These are phyloP conservation scores for Ascochyta koolunga DNA, from an alignment of 2,329 filamentous ascomycete species.

Conservation along the genomic window DNA sequence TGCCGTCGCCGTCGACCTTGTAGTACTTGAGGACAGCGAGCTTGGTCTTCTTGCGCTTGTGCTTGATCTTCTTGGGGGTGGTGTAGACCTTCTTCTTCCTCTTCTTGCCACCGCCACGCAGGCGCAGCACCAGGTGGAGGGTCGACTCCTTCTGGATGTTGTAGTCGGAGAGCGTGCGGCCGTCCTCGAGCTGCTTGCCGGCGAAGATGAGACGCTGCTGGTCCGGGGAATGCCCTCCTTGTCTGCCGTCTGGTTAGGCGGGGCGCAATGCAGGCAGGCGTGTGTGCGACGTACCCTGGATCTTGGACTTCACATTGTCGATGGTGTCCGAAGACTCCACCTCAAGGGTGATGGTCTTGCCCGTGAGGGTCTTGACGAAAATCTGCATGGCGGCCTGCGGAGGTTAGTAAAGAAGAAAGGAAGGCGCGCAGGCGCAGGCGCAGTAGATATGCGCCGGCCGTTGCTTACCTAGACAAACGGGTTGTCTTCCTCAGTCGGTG, in stretches of 20 bases:
- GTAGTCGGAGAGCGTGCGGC: constrained; percentile 98
- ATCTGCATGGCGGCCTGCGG: constrained; percentile 53
- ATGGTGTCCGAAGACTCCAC: constrained; percentile 99
- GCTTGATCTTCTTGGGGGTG: constrained; percentile 99
- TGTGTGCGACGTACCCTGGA: constrained; percentile 62
- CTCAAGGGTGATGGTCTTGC: constrained; percentile 99
- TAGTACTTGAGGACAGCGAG: constrained; percentile 99
- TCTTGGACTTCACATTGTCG: constrained; percentile 99
- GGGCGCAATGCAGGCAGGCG: neutral
- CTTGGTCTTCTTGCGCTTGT: constrained; percentile 99
- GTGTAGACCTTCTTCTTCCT: constrained; percentile 99
- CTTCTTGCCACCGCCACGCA: constrained; percentile 94
- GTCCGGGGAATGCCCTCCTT: constrained; percentile 99
- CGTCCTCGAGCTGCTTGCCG: constrained; percentile 99
- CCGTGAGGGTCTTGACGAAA: constrained; percentile 78
- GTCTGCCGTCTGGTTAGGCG: constrained; percentile 66
- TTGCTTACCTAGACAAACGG: constrained; percentile 61
- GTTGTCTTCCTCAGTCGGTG: constrained; percentile 67
- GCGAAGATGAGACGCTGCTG: constrained; percentile 99
- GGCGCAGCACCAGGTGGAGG: constrained; percentile 95
- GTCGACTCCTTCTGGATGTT: constrained; percentile 99
- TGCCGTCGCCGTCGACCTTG: constrained; percentile 99
- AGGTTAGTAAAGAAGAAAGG: constrained; percentile 21
- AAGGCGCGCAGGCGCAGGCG: neutral
- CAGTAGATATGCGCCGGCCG: neutral